phyloP scores from a whole-genome alignment of 139 green algal genomes.

The Micractinium sp. region DNA sequence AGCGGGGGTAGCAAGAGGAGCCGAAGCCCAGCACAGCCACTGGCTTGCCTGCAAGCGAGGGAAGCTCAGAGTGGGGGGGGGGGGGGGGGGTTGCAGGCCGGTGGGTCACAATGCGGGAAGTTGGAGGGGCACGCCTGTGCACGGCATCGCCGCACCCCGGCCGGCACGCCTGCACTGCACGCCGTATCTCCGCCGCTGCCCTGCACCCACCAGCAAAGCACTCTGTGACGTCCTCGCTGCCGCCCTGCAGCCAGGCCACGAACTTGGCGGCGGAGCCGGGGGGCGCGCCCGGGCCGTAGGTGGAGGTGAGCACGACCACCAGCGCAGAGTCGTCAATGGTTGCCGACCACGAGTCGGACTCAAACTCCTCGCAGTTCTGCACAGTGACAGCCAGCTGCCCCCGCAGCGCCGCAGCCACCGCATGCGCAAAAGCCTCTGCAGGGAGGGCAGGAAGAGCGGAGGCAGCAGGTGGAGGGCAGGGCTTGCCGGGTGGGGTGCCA shows the following conservation, averaged over 20 bases:
- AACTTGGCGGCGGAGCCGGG: background rate
- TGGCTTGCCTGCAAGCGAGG: background rate
- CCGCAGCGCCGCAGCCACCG: background rate
- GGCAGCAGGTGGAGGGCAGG: background rate
- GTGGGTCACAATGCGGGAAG: too few relatives aligned
- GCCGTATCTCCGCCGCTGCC: too few relatives aligned
- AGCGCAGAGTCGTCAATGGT: background rate
- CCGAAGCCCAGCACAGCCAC: background rate
- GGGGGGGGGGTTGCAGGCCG: too few relatives aligned
- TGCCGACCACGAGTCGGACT: background rate
- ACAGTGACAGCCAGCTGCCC: background rate
- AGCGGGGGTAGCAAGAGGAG: background rate
- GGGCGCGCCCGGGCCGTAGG: background rate
- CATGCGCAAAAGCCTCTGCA: background rate
- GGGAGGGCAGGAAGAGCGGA: too few relatives aligned
- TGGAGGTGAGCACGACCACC: background rate
- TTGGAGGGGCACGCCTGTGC: too few relatives aligned
- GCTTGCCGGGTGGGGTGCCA: too few relatives aligned
- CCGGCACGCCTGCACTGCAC: too few relatives aligned
- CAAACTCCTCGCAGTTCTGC: background rate
- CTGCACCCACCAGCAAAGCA: background rate
- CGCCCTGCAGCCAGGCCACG: background rate
- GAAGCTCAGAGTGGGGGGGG: too few relatives aligned
- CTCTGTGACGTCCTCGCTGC: background rate
- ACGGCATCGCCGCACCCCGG: too few relatives aligned